Percentiles rank a stretch among this genome's conserved stretches.
These are phyloP conservation scores for Colletotrichum brevisporum DNA, from an alignment of 2,329 filamentous ascomycete species.

Conservation along the genomic window DNA sequence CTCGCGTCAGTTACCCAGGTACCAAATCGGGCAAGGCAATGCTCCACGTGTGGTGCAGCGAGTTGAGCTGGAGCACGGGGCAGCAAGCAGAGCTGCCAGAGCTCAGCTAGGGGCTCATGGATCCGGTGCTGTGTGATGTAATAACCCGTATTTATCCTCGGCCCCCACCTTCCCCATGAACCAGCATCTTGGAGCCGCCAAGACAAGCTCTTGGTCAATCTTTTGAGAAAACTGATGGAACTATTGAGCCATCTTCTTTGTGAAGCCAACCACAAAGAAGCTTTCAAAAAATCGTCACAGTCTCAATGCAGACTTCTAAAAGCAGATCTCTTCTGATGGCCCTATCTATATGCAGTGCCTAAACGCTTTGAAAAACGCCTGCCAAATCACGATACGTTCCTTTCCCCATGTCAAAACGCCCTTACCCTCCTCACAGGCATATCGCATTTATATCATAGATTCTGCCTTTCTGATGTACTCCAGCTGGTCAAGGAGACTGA, in stretches of 20 bases:
- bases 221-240: not conserved
- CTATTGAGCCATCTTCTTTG: not conserved
- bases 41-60: slow-evolving; percentile 22
- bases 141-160: not conserved
- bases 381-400: not conserved
- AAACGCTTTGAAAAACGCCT: not conserved
- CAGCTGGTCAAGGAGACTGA: not conserved
- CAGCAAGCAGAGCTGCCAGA: slow-evolving; percentile 19
- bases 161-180: not conserved
- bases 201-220: not conserved
- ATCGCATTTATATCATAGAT: not conserved
- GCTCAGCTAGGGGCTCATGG: slow-evolving; percentile 17
- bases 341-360: not conserved
- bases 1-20: slow-evolving; percentile 1
- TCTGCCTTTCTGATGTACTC: not conserved
- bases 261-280: not conserved
- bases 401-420: slow-evolving; percentile 3
- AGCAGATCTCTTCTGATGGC: not conserved
- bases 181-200: slow-evolving; percentile 15
- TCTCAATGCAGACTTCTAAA: not conserved
- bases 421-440: not conserved
- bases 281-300: too few relatives aligned
- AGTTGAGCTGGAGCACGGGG: slow-evolving; percentile 36
- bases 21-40: slow-evolving; percentile 13
- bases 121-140: not conserved